Evolutionary conservation across 495 filamentous ascomycete species (phyloP).

Genomic region (Platismatia glauca): DNA sequence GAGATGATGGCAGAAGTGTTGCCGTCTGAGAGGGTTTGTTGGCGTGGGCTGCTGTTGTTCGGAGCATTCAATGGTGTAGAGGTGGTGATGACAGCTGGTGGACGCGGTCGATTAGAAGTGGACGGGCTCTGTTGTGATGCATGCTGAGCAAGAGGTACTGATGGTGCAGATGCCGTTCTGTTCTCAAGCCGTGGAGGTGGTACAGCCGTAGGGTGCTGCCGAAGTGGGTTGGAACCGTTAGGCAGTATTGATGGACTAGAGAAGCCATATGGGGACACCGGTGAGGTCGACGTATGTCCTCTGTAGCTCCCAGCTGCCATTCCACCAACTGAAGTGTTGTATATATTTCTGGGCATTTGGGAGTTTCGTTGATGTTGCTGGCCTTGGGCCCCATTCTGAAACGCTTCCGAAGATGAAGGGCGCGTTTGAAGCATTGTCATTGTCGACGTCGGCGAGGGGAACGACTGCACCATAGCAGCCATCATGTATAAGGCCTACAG

Average conservation of each 20-base stretch:
- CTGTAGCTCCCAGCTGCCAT: constrained; percentile 56
- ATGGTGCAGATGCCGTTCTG: constrained; percentile 57
- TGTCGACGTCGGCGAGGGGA: constrained; percentile 71
- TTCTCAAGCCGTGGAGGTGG: constrained; percentile 59
- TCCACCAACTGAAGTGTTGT: constrained; percentile 44
- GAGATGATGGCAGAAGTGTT: constrained; percentile 33
- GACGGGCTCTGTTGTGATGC: constrained; percentile 34
- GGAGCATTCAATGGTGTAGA: constrained; percentile 43
- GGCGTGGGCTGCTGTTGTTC: constrained; percentile 22
- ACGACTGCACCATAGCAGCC: constrained; percentile 88
- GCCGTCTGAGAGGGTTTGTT: constrained; percentile 34
- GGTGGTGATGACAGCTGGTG: constrained; percentile 54
- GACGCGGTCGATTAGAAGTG: constrained; percentile 42
- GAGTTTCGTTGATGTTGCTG: constrained; percentile 50
- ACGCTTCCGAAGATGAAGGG: constrained; percentile 62
- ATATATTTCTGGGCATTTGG: constrained; percentile 56
- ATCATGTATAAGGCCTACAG: constrained; percentile 38
- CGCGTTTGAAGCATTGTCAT: constrained; percentile 76
- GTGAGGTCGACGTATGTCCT: constrained; percentile 53
- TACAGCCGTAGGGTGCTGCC: constrained; percentile 47
- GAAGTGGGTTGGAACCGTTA: constrained; percentile 40
- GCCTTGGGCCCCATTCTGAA: constrained; percentile 42
- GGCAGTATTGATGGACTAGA: constrained; percentile 62
- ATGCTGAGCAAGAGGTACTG: constrained; percentile 40
- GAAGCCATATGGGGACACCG: constrained; percentile 80